A percentile compares a stretch with the other conserved stretches of the same genome.
These are phyloP conservation scores for Centrapalus pauciflorus DNA, from an alignment of 129 eudicot genomes.

Conservation along the genomic window DNA sequence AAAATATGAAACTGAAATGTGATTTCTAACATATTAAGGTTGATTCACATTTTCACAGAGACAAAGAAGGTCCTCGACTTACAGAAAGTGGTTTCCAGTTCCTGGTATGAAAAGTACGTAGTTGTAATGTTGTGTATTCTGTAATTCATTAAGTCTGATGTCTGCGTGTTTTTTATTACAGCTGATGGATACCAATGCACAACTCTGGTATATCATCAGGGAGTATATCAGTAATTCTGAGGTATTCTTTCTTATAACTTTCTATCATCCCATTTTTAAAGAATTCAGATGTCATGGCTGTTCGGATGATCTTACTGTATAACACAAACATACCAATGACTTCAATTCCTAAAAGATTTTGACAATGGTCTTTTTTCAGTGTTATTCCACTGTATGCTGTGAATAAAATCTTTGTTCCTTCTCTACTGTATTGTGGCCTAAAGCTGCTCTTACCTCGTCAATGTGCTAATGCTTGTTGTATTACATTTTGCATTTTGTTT, in stretches of 20 bases:
- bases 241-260: constrained; percentile 39
- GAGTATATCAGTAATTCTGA: constrained; percentile 86
- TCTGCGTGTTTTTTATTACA: constrained; percentile 33
- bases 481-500: neutral
- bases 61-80: constrained; percentile 74
- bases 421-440: neutral
- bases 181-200: constrained; percentile 98
- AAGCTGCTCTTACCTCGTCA: neutral
- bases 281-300: constrained; percentile 9
- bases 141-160: constrained; percentile 10
- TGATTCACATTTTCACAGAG: constrained; percentile 39
- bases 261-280: constrained; percentile 14
- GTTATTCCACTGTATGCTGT: neutral
- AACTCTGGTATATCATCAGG: constrained; percentile 94
- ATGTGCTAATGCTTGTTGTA: neutral
- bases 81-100: constrained; percentile 96
- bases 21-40: neutral
- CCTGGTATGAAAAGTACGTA: constrained; percentile 47
- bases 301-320: neutral
- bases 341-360: neutral
- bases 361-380: neutral
- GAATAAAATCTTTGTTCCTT: neutral
- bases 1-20: neutral
- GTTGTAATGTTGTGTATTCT: constrained; percentile 2
- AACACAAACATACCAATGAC: neutral